Evolutionary conservation across 108 stramenopile species (phyloP).

Genomic region (Nitzschia sp.): DNA sequence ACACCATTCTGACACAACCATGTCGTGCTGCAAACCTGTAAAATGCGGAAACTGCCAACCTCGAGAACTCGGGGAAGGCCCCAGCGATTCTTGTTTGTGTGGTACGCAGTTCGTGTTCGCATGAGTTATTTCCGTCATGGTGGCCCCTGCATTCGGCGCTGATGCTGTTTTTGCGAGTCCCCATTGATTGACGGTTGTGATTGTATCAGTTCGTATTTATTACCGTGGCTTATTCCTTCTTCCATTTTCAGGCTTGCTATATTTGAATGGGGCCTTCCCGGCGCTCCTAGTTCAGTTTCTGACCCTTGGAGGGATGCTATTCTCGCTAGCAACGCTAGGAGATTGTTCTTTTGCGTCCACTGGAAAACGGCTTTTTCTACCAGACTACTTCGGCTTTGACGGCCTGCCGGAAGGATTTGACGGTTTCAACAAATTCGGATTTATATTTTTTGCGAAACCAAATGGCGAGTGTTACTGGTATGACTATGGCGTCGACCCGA

Average conservation of each 20-base stretch:
- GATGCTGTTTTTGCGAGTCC: too few relatives aligned
- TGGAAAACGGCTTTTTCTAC: not conserved
- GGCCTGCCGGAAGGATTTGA: slow-evolving; percentile 1
- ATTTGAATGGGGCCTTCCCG: slow-evolving; percentile 20
- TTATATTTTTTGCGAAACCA: not conserved
- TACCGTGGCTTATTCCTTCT: not conserved
- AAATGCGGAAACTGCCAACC: not conserved
- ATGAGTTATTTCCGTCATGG: not conserved
- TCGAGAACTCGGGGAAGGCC: not conserved
- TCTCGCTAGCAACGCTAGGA: slow-evolving; percentile 25
- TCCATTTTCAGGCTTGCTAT: slow-evolving; percentile 12
- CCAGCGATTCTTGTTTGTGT: slow-evolving; percentile 6
- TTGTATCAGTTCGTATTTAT: not conserved
- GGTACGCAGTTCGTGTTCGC: not conserved
- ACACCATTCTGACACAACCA: too few relatives aligned
- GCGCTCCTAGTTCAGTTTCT: slow-evolving; percentile 13
- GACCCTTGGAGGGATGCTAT: slow-evolving; percentile 14
- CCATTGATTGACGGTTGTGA: too few relatives aligned
- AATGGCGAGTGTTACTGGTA: slow-evolving; percentile 32
- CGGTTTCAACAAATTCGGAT: slow-evolving; percentile 6
- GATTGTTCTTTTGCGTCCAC: slow-evolving; percentile 15
- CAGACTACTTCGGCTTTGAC: slow-evolving; percentile 14
- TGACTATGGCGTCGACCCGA: slow-evolving; percentile 2
- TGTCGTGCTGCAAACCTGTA: not conserved
- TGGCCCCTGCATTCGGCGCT: too few relatives aligned